Evolutionary conservation across 2,329 filamentous ascomycete species (phyloP), one percentile per base, ranked within the genome.

Genomic region (Delphinella strobiligena): DNA sequence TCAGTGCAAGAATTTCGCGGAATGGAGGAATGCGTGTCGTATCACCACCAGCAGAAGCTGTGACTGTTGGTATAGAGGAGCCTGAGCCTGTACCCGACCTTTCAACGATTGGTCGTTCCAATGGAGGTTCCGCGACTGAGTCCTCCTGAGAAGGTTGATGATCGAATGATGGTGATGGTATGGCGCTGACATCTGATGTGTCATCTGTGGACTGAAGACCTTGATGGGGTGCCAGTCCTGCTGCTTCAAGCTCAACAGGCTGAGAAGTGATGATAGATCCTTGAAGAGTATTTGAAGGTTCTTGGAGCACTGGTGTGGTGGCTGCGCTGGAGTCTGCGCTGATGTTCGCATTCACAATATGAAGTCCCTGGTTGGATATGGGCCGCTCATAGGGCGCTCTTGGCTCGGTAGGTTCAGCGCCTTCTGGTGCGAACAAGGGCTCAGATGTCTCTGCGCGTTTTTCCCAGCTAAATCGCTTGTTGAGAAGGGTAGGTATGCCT

Each of bases 1-100:
- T 68, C 36, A 91, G 68, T 7, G 74, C 75, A 51, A 86, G 69
- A 45, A 95, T 93, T 42, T 93, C 82, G 37, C 78, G 75, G 60
- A 93, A 88, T 1, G 72, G 66, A 47, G 72, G 68, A 29, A 74
- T 63, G 34, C 64, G 70, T 24, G 31, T n/a, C 4, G 40, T 7
- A 12, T 27, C 31, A 12, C 18, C 24, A 14, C 19, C 31, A 16
- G 40, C 16, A 10, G 40, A 29, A 2, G 41, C 8, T 5, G 36
- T 12, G 10, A 31, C 32, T 15, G 14, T 14, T 4, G 36, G n/a
- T n/a, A n/a, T n/a, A n/a, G n/a, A n/a, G n/a, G n/a, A n/a, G n/a
- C n/a, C n/a, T n/a, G n/a, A n/a, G n/a, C n/a, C n/a, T n/a, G n/a
- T n/a, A n/a, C n/a, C n/a, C n/a, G n/a, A n/a, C n/a, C n/a, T n/a